phyloP scores from a whole-genome alignment of 83 land plant genomes.

The Larix sibirica region DNA sequence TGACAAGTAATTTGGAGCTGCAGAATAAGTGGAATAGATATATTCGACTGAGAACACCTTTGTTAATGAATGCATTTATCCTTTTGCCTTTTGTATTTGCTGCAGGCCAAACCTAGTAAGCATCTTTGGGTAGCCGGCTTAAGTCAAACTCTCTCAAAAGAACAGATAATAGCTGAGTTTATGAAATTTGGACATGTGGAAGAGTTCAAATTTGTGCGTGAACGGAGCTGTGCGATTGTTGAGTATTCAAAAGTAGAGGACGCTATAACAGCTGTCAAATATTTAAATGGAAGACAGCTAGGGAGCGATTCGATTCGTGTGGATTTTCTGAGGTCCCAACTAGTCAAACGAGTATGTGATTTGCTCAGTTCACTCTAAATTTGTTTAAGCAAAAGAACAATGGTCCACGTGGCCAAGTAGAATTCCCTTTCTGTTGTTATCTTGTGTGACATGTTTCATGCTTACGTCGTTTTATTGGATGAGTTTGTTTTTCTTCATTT shows the following conservation, averaged over 20 bases:
- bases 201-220: slow-evolving; percentile 74
- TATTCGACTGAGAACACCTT: no score
- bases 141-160: slow-evolving; percentile 60
- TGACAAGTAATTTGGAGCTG: no score
- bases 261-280: slow-evolving; percentile 83
- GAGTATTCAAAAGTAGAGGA: slow-evolving; percentile 70
- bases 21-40: no score
- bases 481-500: background rate
- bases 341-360: slow-evolving; percentile 65
- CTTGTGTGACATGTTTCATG: background rate
- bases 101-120: slow-evolving; percentile 83
- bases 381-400: background rate
- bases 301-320: slow-evolving; percentile 78
- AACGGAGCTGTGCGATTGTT: slow-evolving; percentile 78
- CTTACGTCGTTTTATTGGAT: background rate
- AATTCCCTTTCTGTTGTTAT: background rate
- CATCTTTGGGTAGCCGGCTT: slow-evolving; percentile 93
- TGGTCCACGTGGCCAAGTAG: background rate
- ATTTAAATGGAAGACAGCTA: slow-evolving; percentile 71
- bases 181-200: slow-evolving; percentile 75
- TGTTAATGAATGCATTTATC: background rate
- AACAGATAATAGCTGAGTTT: slow-evolving; percentile 81
- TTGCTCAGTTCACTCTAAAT: background rate
- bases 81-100: background rate
- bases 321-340: slow-evolving; percentile 74